These are phyloP conservation scores for Cutaneotrichosporon spelunceum DNA, from an alignment of 1,284 basidiomycete genomes.

Conservation along the genomic window DNA sequence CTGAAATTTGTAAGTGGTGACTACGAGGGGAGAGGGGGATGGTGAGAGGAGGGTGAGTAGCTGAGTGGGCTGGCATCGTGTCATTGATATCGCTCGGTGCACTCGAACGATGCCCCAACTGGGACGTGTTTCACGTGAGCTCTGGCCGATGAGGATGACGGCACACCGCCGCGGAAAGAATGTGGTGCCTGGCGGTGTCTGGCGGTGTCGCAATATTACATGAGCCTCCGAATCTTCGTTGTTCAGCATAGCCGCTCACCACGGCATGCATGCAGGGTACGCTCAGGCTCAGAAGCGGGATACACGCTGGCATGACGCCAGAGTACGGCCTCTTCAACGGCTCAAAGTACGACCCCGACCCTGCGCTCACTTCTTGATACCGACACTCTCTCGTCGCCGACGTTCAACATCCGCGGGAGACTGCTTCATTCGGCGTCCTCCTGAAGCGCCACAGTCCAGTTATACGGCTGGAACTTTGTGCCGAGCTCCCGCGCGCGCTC, in stretches of 20 bases:
- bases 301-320: neutral
- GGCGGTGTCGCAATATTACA: neutral
- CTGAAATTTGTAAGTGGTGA: neutral
- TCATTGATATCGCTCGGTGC: neutral
- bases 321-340: neutral
- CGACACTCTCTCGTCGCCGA: neutral
- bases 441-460: constrained; percentile 48
- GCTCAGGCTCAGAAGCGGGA: neutral
- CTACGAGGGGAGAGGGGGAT: neutral
- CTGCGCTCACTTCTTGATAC: neutral
- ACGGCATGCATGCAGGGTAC: neutral
- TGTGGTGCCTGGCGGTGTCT: no score
- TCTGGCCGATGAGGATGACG: neutral
- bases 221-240: neutral
- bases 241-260: neutral
- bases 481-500: constrained; percentile 60
- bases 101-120: neutral
- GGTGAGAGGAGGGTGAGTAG: neutral
- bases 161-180: neutral
- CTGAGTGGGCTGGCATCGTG: neutral
- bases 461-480: constrained; percentile 50
- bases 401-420: neutral
- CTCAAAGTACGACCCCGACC: neutral
- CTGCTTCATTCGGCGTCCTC: constrained; percentile 4
- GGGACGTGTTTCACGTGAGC: neutral